Percentiles rank a stretch among this genome's conserved stretches.
These are phyloP conservation scores for Aspergillus indologenus DNA, from an alignment of 495 filamentous ascomycete species.

Conservation along the genomic window DNA sequence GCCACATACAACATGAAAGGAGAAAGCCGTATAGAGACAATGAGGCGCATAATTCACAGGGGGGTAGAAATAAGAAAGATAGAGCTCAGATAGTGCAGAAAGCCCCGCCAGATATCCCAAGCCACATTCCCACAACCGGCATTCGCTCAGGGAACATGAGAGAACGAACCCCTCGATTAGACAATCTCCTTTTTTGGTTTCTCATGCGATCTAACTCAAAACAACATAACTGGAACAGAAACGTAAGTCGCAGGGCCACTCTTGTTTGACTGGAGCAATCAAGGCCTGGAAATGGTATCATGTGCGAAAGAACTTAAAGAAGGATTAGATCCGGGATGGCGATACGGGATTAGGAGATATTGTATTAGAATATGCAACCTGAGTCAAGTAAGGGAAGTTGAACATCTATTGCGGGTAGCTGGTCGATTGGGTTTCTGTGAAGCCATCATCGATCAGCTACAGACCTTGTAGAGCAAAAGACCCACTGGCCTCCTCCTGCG, in stretches of 20 bases:
- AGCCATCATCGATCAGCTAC: conserved; percentile 30
- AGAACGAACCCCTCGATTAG: conserved; percentile 12
- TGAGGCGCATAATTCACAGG: conserved; percentile 18
- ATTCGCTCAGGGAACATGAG: conserved; percentile 19
- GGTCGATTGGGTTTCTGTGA: conserved; percentile 44
- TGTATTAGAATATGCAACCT: conserved; percentile 38
- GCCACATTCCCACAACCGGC: conserved; percentile 18
- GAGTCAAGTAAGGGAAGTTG: conserved; percentile 19
- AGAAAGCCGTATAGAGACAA: conserved; percentile 7
- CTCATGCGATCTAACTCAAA: conserved; percentile 38
- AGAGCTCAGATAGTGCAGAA: conserved; percentile 25
- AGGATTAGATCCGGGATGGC: conserved; percentile 34
- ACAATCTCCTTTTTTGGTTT: conserved; percentile 18
- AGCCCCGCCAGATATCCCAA: conserved; percentile 24
- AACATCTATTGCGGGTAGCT: conserved; percentile 45
- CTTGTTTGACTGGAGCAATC: conserved; percentile 36
- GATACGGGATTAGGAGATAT: conserved; percentile 39
- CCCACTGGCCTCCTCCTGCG: conserved; percentile 17
- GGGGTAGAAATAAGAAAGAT: conserved; percentile 4
- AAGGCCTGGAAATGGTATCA: conserved; percentile 46
- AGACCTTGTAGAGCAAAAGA: conserved; percentile 24
- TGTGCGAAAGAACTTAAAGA: conserved; percentile 34
- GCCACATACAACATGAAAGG: conserved; percentile 19
- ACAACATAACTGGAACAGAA: conserved; percentile 31
- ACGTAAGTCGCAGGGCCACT: conserved; percentile 34